Conservation (phyloP, 2,329 filamentous ascomycete genomes). For the Byssochlamys sp. region DNA sequence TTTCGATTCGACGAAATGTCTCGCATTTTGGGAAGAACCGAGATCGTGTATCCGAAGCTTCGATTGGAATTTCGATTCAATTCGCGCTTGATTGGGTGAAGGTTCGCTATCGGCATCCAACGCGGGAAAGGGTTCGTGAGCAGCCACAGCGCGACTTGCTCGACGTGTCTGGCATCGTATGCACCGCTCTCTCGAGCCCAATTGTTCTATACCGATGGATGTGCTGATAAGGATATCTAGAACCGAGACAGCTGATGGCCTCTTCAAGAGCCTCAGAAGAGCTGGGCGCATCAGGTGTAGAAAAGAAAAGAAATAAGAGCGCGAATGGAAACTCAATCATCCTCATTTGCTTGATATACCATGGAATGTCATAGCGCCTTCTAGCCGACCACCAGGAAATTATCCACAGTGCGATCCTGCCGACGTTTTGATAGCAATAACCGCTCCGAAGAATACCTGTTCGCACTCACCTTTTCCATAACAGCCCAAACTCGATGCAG, state of each 20-base stretch:
- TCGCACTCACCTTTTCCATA: neutral
- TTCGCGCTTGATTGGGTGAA: neutral
- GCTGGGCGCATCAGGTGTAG: slow-evolving; percentile 32
- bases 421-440: neutral
- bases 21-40: slow-evolving; percentile 8
- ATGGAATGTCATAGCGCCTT: neutral
- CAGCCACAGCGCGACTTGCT: slow-evolving; percentile 4
- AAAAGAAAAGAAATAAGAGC: slow-evolving; percentile 4
- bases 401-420: neutral
- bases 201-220: slow-evolving; percentile 24
- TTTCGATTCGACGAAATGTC: neutral
- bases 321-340: slow-evolving; percentile 16
- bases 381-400: neutral
- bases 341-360: slow-evolving; percentile 8
- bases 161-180: slow-evolving; percentile 19
- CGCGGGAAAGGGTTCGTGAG: slow-evolving; percentile 4
- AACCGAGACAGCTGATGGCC: slow-evolving; percentile 31
- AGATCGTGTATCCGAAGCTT: slow-evolving; percentile 22
- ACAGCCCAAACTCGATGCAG: neutral
- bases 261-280: slow-evolving; percentile 35
- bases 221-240: slow-evolving; percentile 24
- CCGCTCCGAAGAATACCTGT: neutral
- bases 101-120: slow-evolving; percentile 1
- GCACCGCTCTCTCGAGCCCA: slow-evolving; percentile 18
- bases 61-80: slow-evolving; percentile 5